These are phyloP conservation scores for Aspergillus udagawae DNA, from an alignment of 2,329 filamentous ascomycete genomes.

Conservation along the genomic window DNA sequence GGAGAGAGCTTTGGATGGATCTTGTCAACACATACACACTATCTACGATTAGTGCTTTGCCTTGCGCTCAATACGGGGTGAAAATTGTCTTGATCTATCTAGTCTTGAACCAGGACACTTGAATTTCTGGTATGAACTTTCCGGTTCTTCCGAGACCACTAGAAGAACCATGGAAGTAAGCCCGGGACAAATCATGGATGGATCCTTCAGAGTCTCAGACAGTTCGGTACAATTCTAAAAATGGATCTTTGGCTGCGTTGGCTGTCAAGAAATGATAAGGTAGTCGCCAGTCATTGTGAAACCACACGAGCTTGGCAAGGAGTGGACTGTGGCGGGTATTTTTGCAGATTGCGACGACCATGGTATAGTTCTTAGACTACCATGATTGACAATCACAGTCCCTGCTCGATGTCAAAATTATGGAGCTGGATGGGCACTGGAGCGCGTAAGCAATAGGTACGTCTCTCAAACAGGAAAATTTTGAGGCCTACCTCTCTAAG, in stretches of 20 bases:
- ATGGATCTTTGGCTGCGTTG: background rate
- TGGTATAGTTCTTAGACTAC: background rate
- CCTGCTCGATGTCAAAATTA: background rate
- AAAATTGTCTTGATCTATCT: too few relatives aligned
- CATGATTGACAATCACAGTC: background rate
- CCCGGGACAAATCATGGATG: background rate
- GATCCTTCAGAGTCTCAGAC: background rate
- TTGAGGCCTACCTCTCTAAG: background rate
- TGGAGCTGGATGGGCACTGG: background rate
- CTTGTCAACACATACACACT: background rate
- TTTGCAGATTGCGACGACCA: background rate
- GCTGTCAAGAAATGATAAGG: background rate
- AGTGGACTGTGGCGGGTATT: background rate
- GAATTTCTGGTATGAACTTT: background rate
- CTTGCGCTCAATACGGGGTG: too few relatives aligned
- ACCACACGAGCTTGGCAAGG: background rate
- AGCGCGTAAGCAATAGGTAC: too few relatives aligned
- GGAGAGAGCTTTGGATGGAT: background rate
- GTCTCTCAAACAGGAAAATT: background rate
- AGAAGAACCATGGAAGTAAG: background rate
- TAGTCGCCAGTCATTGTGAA: background rate
- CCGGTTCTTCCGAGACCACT: background rate
- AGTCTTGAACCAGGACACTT: too few relatives aligned
- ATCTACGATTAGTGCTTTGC: too few relatives aligned
- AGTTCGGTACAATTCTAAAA: background rate